phyloP scores from a whole-genome alignment of 1,284 basidiomycete genomes.

The Fomitopsis schrenkii region DNA sequence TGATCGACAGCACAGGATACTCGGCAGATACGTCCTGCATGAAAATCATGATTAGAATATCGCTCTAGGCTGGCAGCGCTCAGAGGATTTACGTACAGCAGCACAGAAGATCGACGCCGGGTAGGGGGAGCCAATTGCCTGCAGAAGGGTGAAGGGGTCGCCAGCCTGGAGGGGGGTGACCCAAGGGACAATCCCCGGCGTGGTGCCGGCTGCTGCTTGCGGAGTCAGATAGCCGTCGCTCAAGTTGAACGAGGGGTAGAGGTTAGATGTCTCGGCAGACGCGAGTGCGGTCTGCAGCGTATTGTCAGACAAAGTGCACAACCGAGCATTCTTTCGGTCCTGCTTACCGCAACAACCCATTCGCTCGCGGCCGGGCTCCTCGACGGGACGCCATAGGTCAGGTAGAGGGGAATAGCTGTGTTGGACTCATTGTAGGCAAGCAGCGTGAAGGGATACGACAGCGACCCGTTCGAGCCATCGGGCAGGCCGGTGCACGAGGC shows the following conservation, averaged over 20 bases:
- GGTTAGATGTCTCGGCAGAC: not conserved
- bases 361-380: not conserved
- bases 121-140: not conserved
- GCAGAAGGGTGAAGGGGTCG: not conserved
- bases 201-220: not conserved
- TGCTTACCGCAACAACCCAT: conserved; percentile 4
- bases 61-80: not conserved
- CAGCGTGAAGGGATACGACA: conserved; percentile 34
- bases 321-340: not conserved
- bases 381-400: conserved; percentile 24
- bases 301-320: not conserved
- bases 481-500: not conserved
- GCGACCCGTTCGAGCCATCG: conserved; percentile 8
- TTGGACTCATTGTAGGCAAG: conserved; percentile 36
- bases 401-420: conserved; percentile 34
- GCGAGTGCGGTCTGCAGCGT: not conserved
- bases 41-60: not conserved
- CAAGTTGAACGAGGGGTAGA: not conserved
- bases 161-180: not conserved
- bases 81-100: not conserved
- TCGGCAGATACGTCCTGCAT: not conserved
- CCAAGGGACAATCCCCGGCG: not conserved
- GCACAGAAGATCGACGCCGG: not conserved
- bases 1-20: conserved; percentile 1
- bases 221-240: not conserved